Percentiles rank a stretch among this genome's conserved stretches.
Evolutionary conservation across 2,329 filamentous ascomycete species (phyloP).

Genomic region (Botrytis fragariae): DNA sequence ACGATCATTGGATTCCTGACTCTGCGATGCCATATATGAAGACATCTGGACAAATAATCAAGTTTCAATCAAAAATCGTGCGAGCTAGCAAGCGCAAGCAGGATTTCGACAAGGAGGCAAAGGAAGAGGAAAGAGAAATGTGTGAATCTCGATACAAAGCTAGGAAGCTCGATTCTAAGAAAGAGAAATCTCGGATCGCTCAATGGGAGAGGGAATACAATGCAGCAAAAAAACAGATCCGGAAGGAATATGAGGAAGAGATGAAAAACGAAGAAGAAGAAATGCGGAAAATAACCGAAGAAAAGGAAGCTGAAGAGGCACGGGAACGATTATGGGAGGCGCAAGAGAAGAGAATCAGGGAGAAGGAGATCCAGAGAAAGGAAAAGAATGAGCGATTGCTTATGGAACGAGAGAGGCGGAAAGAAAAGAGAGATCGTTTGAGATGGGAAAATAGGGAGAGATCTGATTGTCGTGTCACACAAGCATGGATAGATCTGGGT

Average conservation of each 20-base stretch:
- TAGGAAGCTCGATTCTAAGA: neutral
- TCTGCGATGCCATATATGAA: neutral
- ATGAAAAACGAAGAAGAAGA: neutral
- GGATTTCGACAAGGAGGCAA: neutral
- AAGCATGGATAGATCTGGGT: slow-evolving; percentile 4
- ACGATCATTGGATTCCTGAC: neutral
- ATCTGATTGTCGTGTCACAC: neutral
- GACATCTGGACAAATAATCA: no score
- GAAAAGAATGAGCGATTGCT: neutral
- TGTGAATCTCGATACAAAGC: neutral
- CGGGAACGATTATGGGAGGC: neutral
- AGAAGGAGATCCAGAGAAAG: neutral
- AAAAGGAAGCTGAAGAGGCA: neutral
- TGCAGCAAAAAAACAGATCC: neutral
- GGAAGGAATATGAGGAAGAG: neutral
- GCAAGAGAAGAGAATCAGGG: neutral
- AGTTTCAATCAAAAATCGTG: neutral
- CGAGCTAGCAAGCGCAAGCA: neutral
- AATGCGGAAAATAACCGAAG: neutral
- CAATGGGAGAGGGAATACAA: neutral
- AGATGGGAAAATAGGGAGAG: neutral
- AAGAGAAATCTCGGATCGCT: neutral
- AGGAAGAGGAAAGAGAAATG: neutral
- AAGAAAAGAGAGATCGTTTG: neutral
- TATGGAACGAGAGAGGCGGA: neutral